A percentile compares a stretch with the other conserved stretches of the same genome.
Evolutionary conservation across 2,329 filamentous ascomycete species (phyloP).

Genomic region (Aspergillus udagawae): DNA sequence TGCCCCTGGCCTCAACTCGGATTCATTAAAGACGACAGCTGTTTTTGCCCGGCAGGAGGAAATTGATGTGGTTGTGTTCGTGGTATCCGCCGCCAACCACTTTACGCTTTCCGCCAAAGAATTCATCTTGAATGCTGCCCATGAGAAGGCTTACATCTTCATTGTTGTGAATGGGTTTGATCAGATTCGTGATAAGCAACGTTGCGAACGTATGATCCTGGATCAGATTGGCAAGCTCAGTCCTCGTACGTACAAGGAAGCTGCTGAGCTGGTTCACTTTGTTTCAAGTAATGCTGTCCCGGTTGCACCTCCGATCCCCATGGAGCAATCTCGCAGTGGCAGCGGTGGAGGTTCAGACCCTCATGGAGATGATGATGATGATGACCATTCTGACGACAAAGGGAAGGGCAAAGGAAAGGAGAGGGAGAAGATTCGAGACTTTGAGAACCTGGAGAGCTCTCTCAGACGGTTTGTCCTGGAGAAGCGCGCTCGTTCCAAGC

Average conservation of each 20-base stretch:
- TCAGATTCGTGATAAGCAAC: slow-evolving; percentile 82
- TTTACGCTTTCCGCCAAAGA: slow-evolving; percentile 97
- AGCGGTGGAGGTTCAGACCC: slow-evolving; percentile 53
- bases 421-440: slow-evolving; percentile 84
- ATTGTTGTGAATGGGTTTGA: slow-evolving; percentile 98
- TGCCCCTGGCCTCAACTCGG: slow-evolving; percentile 89
- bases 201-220: slow-evolving; percentile 88
- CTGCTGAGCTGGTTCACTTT: slow-evolving; percentile 89
- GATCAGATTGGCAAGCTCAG: slow-evolving; percentile 87
- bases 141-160: slow-evolving; percentile 98
- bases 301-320: slow-evolving; percentile 56
- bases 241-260: slow-evolving; percentile 87
- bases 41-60: slow-evolving; percentile 97
- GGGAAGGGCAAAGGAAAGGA: slow-evolving; percentile 85
- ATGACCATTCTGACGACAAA: slow-evolving; percentile 50
- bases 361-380: slow-evolving; percentile 47
- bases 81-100: slow-evolving; percentile 95
- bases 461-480: slow-evolving; percentile 90
- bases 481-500: slow-evolving; percentile 89
- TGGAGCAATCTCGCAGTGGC: slow-evolving; percentile 45
- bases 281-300: slow-evolving; percentile 96
- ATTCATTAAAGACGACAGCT: slow-evolving; percentile 94
- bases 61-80: slow-evolving; percentile 97
- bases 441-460: slow-evolving; percentile 83
- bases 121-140: slow-evolving; percentile 91